Conservation (phyloP, 2,329 filamentous ascomycete genomes). For the Colletotrichum sp. region DNA sequence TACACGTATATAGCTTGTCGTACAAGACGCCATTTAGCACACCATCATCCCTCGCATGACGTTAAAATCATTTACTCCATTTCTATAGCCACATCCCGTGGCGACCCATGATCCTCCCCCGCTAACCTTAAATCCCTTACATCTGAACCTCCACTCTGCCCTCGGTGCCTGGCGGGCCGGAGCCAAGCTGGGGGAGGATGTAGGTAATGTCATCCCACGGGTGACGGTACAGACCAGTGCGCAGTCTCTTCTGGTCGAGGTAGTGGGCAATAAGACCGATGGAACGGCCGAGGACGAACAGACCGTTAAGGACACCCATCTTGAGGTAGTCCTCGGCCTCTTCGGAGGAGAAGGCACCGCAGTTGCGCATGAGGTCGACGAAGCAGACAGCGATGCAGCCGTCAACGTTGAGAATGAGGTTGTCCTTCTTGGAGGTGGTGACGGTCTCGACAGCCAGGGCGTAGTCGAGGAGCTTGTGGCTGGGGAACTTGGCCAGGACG, state of each 20-base stretch:
- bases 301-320: constrained; percentile 99
- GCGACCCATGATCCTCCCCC: constrained; percentile 16
- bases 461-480: constrained; percentile 98
- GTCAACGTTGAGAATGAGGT: constrained; percentile 98
- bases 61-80: constrained; percentile 23
- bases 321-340: constrained; percentile 98
- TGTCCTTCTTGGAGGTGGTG: constrained; percentile 99
- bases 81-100: constrained; percentile 22
- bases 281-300: constrained; percentile 95
- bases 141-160: constrained; percentile 90
- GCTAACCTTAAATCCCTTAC: constrained; percentile 42
- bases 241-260: constrained; percentile 99
- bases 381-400: constrained; percentile 99
- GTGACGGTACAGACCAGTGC: constrained; percentile 98
- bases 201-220: constrained; percentile 99
- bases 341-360: constrained; percentile 92
- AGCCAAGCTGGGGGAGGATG: constrained; percentile 81
- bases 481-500: constrained; percentile 96
- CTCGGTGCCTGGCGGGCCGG: constrained; percentile 75
- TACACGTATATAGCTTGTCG: constrained; percentile 40
- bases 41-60: constrained; percentile 22
- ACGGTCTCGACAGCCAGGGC: constrained; percentile 97
- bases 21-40: constrained; percentile 33
- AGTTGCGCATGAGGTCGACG: constrained; percentile 96
- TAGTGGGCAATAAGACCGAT: constrained; percentile 99